phyloP scores from a whole-genome alignment of 306 rosid species.

The Clitoria ternatea region DNA sequence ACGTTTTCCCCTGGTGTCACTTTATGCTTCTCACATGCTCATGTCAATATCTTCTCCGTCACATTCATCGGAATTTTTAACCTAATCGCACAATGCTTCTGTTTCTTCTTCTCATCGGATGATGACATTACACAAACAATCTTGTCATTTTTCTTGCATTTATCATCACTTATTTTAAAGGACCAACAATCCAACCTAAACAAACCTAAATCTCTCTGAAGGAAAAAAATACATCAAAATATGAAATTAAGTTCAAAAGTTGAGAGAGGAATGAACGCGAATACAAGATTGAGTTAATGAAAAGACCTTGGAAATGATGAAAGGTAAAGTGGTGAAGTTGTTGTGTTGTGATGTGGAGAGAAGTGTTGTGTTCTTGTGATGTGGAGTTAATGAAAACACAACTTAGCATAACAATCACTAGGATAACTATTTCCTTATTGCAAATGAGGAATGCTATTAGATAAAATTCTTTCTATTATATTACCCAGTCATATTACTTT shows the following conservation, averaged over 20 bases:
- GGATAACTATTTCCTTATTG: too few relatives aligned
- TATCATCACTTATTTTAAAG: too few relatives aligned
- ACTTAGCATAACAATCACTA: too few relatives aligned
- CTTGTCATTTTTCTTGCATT: conserved; percentile 44
- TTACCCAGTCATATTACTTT: too few relatives aligned
- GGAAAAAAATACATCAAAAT: too few relatives aligned
- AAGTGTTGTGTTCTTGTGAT: too few relatives aligned
- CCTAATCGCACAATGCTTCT: conserved; percentile 56
- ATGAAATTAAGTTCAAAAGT: not conserved
- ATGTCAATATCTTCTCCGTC: conserved; percentile 78
- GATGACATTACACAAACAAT: conserved; percentile 53
- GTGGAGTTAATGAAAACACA: too few relatives aligned
- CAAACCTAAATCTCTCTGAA: conserved; percentile 45
- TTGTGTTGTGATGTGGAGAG: too few relatives aligned
- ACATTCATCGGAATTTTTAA: conserved; percentile 68
- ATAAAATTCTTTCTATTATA: too few relatives aligned
- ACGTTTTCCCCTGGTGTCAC: conserved; percentile 64
- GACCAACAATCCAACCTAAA: too few relatives aligned
- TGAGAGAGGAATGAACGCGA: too few relatives aligned
- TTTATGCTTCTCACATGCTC: conserved; percentile 53
- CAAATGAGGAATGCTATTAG: too few relatives aligned
- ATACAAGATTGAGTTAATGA: not conserved
- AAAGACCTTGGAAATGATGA: conserved; percentile 28
- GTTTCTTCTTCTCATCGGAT: conserved; percentile 51
- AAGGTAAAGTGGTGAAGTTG: conserved; percentile 18